Evolutionary conservation across 192 early-diverging fungal species (phyloP), one percentile per base, ranked within the genome.

Genomic region (Allomyces javanicus): DNA sequence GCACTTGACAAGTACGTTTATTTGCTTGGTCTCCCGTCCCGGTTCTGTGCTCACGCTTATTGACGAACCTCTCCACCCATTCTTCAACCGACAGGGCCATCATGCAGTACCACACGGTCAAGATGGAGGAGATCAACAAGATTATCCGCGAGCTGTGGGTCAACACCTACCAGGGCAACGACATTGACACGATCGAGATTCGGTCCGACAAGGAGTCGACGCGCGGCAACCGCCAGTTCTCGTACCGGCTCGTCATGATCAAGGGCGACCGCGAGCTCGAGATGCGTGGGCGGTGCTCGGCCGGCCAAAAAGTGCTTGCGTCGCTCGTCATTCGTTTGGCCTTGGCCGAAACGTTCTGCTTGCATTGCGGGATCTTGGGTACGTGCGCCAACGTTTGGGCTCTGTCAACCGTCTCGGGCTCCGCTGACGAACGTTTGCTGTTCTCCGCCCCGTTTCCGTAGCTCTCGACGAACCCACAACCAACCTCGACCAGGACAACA

Each of bases 391-490:
- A 62, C 23, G 2, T 62, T 10, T 62, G 5, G 23, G 23, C 9
- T 24, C 62, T 62, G 62, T 24, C 23, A 62, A 62, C 23, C 9
- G 24, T 3, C 24, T 3, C 9, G 24, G n/a, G 2, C 33, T 40
- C 3, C 7, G 33, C 9, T 40, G 33, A 9, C 62, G 2, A 9
- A 62, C 24, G 23, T 9, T 24, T 24, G 23, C 10, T 62, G 23
- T 62, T 62, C 62, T 24, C 23, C 24, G 33, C 7, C 33, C 33
- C 26, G 26, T 27, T 1, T 27, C 2, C 4, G 7, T 40, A 40
- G 91, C 93, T 0, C 78, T 99, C 62, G 96, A 99, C 72, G 96
- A 99, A 67, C 96, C 96, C 0, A 97, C 96, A 1, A 97, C 96
- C 0, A 99, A 99, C 71, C 78, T 99, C 10, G 96, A 99, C 73